These are phyloP conservation scores for Nepenthes mirabilis DNA, from an alignment of 148 eudicot genomes.

Conservation along the genomic window DNA sequence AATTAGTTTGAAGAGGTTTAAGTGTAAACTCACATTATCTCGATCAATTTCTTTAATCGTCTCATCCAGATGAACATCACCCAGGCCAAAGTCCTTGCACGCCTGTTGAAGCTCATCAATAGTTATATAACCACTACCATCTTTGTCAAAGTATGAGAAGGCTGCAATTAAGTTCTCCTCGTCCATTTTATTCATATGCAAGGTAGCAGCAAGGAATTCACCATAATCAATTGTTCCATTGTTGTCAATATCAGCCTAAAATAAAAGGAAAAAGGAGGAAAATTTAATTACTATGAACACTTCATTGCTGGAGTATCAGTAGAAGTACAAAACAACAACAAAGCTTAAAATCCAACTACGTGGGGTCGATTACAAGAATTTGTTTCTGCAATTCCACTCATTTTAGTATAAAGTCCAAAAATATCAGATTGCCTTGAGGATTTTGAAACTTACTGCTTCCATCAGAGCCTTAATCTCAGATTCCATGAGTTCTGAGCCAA, in stretches of 20 bases:
- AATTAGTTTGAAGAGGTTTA: background rate
- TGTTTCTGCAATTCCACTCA: no score
- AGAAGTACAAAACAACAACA: no score
- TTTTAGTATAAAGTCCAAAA: background rate
- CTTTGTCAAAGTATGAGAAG: slow-evolving; percentile 27
- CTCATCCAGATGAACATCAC: slow-evolving; percentile 23
- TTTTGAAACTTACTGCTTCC: slow-evolving; percentile 15
- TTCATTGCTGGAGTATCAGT: no score
- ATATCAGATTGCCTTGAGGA: background rate
- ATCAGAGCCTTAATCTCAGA: slow-evolving; percentile 27
- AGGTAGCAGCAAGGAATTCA: slow-evolving; percentile 34
- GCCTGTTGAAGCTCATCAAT: slow-evolving; percentile 31
- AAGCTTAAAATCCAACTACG: no score
- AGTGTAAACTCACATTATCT: slow-evolving; percentile 7
- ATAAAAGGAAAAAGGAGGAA: background rate
- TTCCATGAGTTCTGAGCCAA: slow-evolving; percentile 22
- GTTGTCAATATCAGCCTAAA: slow-evolving; percentile 27
- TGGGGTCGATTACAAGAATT: no score
- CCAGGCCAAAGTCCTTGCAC: slow-evolving; percentile 26
- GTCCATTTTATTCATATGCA: slow-evolving; percentile 31
- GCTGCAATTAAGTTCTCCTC: slow-evolving; percentile 27
- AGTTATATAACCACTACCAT: slow-evolving; percentile 28
- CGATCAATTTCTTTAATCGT: slow-evolving; percentile 27
- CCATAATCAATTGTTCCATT: slow-evolving; percentile 29
- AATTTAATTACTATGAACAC: no score